Conservation (phyloP, 2,329 filamentous ascomycete genomes). For the Trichoderma hamatum region DNA sequence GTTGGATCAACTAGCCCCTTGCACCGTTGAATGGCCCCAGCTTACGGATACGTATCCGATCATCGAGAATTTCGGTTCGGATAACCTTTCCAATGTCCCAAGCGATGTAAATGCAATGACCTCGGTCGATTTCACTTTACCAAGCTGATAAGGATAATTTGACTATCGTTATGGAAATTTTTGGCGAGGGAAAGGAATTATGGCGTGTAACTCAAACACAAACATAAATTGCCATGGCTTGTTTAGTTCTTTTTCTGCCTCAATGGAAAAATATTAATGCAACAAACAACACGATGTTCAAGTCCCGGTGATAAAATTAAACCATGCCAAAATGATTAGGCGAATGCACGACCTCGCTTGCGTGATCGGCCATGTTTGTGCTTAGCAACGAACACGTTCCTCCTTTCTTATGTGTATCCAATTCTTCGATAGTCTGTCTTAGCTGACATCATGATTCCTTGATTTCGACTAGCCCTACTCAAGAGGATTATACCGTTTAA, state of each 20-base stretch:
- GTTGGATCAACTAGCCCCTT: background rate
- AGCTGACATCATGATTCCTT: background rate
- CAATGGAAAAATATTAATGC: background rate
- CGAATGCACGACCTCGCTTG: background rate
- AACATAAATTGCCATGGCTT: background rate
- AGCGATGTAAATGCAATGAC: background rate
- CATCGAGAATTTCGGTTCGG: background rate
- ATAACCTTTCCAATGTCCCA: background rate
- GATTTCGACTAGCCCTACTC: background rate
- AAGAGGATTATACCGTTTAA: too few relatives aligned
- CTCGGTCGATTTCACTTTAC: background rate
- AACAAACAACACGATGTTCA: background rate
- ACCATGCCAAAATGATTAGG: too few relatives aligned
- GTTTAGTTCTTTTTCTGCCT: background rate
- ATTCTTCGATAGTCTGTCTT: background rate
- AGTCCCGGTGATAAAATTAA: background rate
- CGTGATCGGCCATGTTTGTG: background rate
- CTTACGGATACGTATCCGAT: background rate
- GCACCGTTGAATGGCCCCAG: background rate
- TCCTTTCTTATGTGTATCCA: background rate
- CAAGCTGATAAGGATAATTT: background rate
- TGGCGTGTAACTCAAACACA: background rate
- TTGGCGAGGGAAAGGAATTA: background rate
- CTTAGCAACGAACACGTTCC: background rate
- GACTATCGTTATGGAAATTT: background rate